Evolutionary conservation across 495 filamentous ascomycete species (phyloP), one percentile per base, ranked within the genome.

Genomic region (Penicillium odoratum): DNA sequence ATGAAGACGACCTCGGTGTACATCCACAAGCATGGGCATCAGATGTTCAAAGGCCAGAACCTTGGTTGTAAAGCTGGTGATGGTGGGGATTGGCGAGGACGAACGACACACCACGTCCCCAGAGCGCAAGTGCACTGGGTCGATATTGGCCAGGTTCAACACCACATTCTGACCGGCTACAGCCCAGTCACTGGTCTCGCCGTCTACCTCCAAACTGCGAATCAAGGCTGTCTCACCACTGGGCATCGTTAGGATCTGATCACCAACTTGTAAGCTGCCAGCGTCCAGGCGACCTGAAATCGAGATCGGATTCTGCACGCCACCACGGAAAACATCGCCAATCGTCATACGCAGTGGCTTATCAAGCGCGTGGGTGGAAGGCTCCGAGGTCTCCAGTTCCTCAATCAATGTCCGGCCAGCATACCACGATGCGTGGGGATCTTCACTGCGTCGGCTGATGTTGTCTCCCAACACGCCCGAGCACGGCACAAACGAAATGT

Each of bases 91-190:
- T 0, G 91, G 89, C 5, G 83, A 72, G 11, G 80, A 74, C 1
- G 85, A 78, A 43, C 83, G 78, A 74, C 92, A 97, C 36, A 96
- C 71, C 21, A 97, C 88, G 65, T 98, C 93, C 10, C 94, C 94
- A 8, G 85, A 80, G 44, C 85, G 85, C 8, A 98, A 81, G 66
- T 97, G 88, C 15, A 88, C 80, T 2, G 87, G 80, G 58, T 97
- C 92, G 65, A 97, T 92, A 55, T 91, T 89, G n/a, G 83, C 80
- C 52, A 98, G 81, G 65, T 96, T 89, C 18, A 98, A 72, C 2
- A 87, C 85, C 9, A 88, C 83, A 54, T 96, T 96, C 65, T 97
- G 92, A 13, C 95, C 93, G 3, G 93, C 94, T n/a, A 97, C 92
- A 4, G 92, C 94, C 92, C 92, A 98, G 56, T 97, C 91, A 10